Evolutionary conservation across 176 grass and related monocot genomes (phyloP).

Genomic region (Aegilops umbellulata): DNA sequence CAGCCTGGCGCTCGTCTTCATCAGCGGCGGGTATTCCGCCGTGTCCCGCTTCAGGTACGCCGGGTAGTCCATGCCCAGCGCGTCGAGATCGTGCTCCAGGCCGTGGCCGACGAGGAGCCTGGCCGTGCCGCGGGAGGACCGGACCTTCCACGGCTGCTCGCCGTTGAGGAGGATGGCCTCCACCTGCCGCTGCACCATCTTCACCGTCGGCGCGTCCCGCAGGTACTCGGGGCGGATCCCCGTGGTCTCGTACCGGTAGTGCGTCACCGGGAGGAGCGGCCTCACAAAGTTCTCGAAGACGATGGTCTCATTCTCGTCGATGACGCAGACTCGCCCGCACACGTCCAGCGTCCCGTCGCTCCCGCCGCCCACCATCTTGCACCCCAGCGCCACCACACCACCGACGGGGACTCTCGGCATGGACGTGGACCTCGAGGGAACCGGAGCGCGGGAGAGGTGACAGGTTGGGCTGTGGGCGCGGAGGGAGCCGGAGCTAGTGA

Average conservation of each 20-base stretch:
- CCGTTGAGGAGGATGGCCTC: slow-evolving; percentile 56
- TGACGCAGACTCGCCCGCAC: slow-evolving; percentile 68
- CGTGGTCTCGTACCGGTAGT: slow-evolving; percentile 70
- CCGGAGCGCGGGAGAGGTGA: background rate
- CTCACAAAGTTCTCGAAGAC: slow-evolving; percentile 58
- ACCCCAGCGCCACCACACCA: slow-evolving; percentile 55
- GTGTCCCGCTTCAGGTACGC: slow-evolving; percentile 64
- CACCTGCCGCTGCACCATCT: slow-evolving; percentile 43
- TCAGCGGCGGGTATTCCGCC: slow-evolving; percentile 75
- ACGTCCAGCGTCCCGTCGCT: slow-evolving; percentile 71
- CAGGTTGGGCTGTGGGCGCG: slow-evolving; percentile 33
- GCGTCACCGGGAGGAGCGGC: slow-evolving; percentile 64
- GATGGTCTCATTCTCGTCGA: slow-evolving; percentile 57
- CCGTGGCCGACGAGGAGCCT: slow-evolving; percentile 65
- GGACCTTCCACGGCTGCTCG: slow-evolving; percentile 63
- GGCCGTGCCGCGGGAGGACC: slow-evolving; percentile 20
- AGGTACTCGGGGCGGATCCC: slow-evolving; percentile 75
- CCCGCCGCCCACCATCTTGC: slow-evolving; percentile 86
- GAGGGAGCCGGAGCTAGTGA: slow-evolving; percentile 24
- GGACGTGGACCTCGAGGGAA: background rate
- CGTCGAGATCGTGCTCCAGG: slow-evolving; percentile 66
- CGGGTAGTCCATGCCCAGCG: slow-evolving; percentile 68
- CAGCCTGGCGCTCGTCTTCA: slow-evolving; percentile 89
- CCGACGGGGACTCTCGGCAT: slow-evolving; percentile 39
- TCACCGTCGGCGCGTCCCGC: slow-evolving; percentile 31